phyloP scores from a whole-genome alignment of 2,329 filamentous ascomycete genomes.

The Allantophomopsis lycopodina region DNA sequence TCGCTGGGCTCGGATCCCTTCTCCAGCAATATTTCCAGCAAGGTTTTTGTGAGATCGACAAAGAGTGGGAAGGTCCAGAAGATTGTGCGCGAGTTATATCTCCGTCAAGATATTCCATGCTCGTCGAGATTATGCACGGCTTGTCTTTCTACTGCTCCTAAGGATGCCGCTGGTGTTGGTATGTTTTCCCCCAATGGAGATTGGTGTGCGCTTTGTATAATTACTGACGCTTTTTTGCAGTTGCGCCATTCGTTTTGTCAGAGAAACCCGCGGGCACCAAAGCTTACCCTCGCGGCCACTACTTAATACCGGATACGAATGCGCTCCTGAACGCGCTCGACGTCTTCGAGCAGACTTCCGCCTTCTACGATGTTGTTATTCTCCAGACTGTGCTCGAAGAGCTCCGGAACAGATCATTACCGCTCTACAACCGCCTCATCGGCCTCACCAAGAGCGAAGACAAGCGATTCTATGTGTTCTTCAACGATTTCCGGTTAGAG shows the following conservation, averaged over 20 bases:
- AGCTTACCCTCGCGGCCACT: slow-evolving; percentile 74
- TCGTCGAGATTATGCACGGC: slow-evolving; percentile 75
- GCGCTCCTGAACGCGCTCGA: slow-evolving; percentile 94
- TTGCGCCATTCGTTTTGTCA: slow-evolving; percentile 74
- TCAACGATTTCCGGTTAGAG: slow-evolving; percentile 94
- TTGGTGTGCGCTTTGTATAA: too few species aligned
- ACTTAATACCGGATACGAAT: slow-evolving; percentile 92
- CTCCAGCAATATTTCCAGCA: slow-evolving; percentile 75
- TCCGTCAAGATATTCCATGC: slow-evolving; percentile 93
- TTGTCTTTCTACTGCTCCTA: slow-evolving; percentile 63
- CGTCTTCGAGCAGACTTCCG: slow-evolving; percentile 80
- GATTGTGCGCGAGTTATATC: slow-evolving; percentile 91
- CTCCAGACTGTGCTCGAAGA: slow-evolving; percentile 95
- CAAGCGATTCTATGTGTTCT: slow-evolving; percentile 97
- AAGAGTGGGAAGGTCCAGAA: slow-evolving; percentile 97
- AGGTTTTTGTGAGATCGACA: slow-evolving; percentile 88
- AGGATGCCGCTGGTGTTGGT: slow-evolving; percentile 70
- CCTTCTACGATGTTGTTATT: slow-evolving; percentile 94
- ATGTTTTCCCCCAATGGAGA: slow-evolving; percentile 1
- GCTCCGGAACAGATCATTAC: slow-evolving; percentile 82
- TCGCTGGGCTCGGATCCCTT: slow-evolving; percentile 34
- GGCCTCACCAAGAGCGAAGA: slow-evolving; percentile 88
- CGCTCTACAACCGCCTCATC: slow-evolving; percentile 87
- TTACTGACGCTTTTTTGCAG: slow-evolving; percentile 26
- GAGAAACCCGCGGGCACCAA: slow-evolving; percentile 77